A percentile compares a stretch with the other conserved stretches of the same genome.
Conservation (phyloP, 495 filamentous ascomycete genomes). For the Paragyromitra xinjiangensis region DNA sequence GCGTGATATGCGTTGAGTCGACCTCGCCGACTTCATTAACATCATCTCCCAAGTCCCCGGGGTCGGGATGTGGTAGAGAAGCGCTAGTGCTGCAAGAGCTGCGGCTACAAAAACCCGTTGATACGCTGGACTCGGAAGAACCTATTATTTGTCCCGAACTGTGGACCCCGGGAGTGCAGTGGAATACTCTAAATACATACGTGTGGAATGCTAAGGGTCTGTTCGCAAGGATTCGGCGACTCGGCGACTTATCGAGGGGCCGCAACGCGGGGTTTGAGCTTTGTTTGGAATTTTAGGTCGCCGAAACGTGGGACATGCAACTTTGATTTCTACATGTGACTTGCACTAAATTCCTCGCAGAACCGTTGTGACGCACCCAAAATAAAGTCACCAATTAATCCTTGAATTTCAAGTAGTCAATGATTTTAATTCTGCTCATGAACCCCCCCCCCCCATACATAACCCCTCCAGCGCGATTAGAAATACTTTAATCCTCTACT, state of each 20-base stretch:
- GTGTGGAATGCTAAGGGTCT: not conserved
- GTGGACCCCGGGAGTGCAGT: slow-evolving; percentile 3
- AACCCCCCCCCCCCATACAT: not conserved
- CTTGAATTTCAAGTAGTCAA: slow-evolving; percentile 20
- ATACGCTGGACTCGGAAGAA: not conserved
- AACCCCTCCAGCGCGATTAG: not conserved
- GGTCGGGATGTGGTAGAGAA: not conserved
- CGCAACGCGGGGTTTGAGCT: slow-evolving; percentile 11
- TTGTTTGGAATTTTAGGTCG: slow-evolving; percentile 18
- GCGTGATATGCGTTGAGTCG: not conserved
- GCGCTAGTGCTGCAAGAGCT: not conserved
- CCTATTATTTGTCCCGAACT: not conserved
- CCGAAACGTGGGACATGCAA: slow-evolving; percentile 13
- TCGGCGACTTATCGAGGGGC: slow-evolving; percentile 5
- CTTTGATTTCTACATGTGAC: not conserved
- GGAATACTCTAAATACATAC: not conserved
- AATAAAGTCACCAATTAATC: slow-evolving; percentile 7
- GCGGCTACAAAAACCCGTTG: slow-evolving; percentile 5
- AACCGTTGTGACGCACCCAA: not conserved
- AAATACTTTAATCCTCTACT: slow-evolving; percentile 24
- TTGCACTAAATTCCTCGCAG: slow-evolving; percentile 1
- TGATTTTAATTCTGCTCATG: slow-evolving; percentile 3
- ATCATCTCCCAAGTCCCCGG: not conserved
- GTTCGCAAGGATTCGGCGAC: slow-evolving; percentile 21
- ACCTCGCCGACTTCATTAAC: slow-evolving; percentile 9